phyloP scores from a whole-genome alignment of 768 basidiomycete genomes.

The Baorangia bicolor region DNA sequence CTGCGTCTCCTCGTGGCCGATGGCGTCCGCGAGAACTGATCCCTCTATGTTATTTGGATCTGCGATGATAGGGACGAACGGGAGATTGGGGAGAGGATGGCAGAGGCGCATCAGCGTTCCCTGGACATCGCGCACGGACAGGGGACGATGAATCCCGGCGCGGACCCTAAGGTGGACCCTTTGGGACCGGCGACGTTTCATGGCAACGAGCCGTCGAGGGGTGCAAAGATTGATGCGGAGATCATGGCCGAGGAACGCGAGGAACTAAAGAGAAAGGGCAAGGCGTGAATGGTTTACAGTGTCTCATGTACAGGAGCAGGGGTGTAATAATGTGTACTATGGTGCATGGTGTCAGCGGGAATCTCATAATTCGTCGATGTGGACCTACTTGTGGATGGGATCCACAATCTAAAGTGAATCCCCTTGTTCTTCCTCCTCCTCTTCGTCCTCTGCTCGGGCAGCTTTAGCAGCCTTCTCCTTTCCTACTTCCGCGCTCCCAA shows the following conservation, averaged over 20 bases:
- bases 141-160: conserved; percentile 29
- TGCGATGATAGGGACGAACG: conserved; percentile 39
- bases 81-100: conserved; percentile 40
- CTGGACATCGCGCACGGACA: conserved; percentile 23
- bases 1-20: no score
- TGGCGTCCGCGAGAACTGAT: neutral
- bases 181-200: conserved; percentile 50
- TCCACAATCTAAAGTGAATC: neutral
- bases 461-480: conserved; percentile 52
- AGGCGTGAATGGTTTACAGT: conserved; percentile 15
- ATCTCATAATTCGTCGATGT: neutral
- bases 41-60: neutral
- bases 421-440: conserved; percentile 40
- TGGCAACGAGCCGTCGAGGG: conserved; percentile 56
- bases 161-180: conserved; percentile 42
- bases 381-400: neutral
- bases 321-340: neutral
- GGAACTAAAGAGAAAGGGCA: conserved; percentile 44
- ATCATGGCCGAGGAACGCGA: conserved; percentile 53
- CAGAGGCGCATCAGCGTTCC: conserved; percentile 34
- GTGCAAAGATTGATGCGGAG: conserved; percentile 58
- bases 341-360: neutral
- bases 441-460: conserved; percentile 46
- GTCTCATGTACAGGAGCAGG: neutral
- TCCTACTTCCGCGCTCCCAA: conserved; percentile 59